These are phyloP conservation scores for Gentiana straminea DNA, from an alignment of 257 asterid species.

Conservation along the genomic window DNA sequence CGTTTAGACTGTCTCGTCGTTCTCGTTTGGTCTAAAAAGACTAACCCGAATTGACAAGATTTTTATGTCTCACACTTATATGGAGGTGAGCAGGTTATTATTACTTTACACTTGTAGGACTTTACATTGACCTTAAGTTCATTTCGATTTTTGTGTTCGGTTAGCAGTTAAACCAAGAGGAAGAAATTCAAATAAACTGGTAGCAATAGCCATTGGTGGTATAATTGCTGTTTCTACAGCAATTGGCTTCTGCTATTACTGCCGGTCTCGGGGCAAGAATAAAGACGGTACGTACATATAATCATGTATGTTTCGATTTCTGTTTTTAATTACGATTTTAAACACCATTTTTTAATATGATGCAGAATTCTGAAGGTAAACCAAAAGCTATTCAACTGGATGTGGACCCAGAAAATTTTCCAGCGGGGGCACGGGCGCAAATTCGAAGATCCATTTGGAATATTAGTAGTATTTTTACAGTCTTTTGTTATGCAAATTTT, in stretches of 20 bases:
- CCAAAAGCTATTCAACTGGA: neutral
- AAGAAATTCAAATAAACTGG: conserved; percentile 18
- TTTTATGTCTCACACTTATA: too few species aligned
- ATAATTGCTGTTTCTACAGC: conserved; percentile 24
- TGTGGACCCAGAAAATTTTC: neutral
- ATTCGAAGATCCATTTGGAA: too few species aligned
- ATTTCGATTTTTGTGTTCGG: neutral
- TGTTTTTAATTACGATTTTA: too few species aligned
- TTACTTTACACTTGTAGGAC: too few species aligned
- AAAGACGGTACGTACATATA: conserved; percentile 33
- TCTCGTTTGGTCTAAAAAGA: too few species aligned
- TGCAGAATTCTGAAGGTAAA: conserved; percentile 10
- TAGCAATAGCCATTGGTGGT: conserved; percentile 51
- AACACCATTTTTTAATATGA: neutral
- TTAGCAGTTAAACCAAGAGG: conserved; percentile 14
- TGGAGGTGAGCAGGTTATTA: too few species aligned
- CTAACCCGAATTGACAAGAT: too few species aligned
- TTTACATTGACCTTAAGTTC: too few species aligned
- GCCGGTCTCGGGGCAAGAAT: conserved; percentile 34
- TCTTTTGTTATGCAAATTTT: neutral
- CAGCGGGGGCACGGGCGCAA: too few species aligned
- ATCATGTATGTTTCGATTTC: too few species aligned
- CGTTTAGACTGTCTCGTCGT: too few species aligned
- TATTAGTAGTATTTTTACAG: neutral
- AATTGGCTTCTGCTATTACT: conserved; percentile 26